Evolutionary conservation across 495 filamentous ascomycete species (phyloP).

Genomic region (Penicillium cinerascens): DNA sequence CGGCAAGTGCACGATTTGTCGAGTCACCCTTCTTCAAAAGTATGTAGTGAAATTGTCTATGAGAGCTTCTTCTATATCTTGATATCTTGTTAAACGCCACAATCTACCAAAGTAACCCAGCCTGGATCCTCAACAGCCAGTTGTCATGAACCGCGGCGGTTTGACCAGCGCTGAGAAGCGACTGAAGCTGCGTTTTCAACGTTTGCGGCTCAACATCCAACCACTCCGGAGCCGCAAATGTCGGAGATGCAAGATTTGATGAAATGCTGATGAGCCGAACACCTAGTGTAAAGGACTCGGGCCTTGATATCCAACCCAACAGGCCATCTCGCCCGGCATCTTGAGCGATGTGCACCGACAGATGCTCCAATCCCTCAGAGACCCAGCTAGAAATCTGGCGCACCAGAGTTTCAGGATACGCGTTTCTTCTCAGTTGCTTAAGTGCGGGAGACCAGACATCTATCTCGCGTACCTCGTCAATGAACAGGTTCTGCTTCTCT

Average conservation of each 20-base stretch:
- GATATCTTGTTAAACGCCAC: not conserved
- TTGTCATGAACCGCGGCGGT: slow-evolving; percentile 31
- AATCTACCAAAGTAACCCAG: slow-evolving; percentile 14
- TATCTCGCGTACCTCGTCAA: slow-evolving; percentile 72
- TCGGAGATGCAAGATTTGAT: slow-evolving; percentile 43
- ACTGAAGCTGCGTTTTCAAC: slow-evolving; percentile 20
- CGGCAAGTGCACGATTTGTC: not conserved
- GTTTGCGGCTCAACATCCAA: slow-evolving; percentile 18
- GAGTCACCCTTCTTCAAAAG: not conserved
- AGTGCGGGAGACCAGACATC: slow-evolving; percentile 59
- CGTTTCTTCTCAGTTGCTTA: slow-evolving; percentile 17
- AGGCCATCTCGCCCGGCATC: slow-evolving; percentile 52
- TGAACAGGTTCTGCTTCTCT: slow-evolving; percentile 88
- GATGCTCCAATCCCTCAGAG: slow-evolving; percentile 47
- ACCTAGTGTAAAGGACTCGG: slow-evolving; percentile 66
- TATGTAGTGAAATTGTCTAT: slow-evolving; percentile 1
- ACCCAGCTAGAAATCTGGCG: slow-evolving; percentile 50
- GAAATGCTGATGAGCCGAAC: slow-evolving; percentile 49
- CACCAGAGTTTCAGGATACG: slow-evolving; percentile 24
- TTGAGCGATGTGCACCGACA: slow-evolving; percentile 35
- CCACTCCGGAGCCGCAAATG: slow-evolving; percentile 26
- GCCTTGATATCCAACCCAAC: slow-evolving; percentile 69
- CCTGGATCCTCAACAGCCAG: slow-evolving; percentile 31
- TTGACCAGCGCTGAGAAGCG: slow-evolving; percentile 22
- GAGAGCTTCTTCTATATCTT: not conserved